A percentile compares a stretch with the other conserved stretches of the same genome.
Evolutionary conservation across 495 filamentous ascomycete species (phyloP).

Genomic region (Amphirosellinia nigrospora): DNA sequence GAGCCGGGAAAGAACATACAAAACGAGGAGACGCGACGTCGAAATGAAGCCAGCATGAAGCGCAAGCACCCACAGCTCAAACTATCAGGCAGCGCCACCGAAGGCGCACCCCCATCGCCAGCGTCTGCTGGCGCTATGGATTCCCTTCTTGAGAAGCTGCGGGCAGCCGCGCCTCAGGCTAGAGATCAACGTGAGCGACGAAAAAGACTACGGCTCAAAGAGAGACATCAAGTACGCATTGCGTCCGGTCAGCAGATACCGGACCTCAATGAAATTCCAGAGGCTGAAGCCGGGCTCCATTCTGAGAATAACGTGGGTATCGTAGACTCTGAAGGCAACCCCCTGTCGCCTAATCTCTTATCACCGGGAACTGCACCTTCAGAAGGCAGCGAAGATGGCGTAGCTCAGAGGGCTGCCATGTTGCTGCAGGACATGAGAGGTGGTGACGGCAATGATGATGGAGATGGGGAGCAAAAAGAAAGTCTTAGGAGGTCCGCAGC

Average conservation of each 20-base stretch:
- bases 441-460: slow-evolving; percentile 65
- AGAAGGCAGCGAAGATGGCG: slow-evolving; percentile 70
- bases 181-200: slow-evolving; percentile 86
- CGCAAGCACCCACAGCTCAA: slow-evolving; percentile 79
- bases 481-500: slow-evolving; percentile 59
- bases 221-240: slow-evolving; percentile 89
- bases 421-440: slow-evolving; percentile 79
- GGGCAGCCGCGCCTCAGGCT: slow-evolving; percentile 88
- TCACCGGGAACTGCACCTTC: slow-evolving; percentile 48
- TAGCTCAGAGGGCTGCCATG: slow-evolving; percentile 82
- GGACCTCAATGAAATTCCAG: slow-evolving; percentile 63
- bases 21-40: slow-evolving; percentile 80
- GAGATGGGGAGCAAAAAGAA: slow-evolving; percentile 62
- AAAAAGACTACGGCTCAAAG: slow-evolving; percentile 84
- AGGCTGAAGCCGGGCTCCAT: slow-evolving; percentile 46
- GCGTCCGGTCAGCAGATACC: slow-evolving; percentile 86
- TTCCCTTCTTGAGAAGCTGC: slow-evolving; percentile 91
- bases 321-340: slow-evolving; percentile 44
- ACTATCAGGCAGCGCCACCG: slow-evolving; percentile 56
- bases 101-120: slow-evolving; percentile 65
- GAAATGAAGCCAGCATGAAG: slow-evolving; percentile 88
- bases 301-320: slow-evolving; percentile 28
- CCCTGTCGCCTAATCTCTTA: slow-evolving; percentile 42
- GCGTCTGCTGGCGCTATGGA: slow-evolving; percentile 92
- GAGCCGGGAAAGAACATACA: slow-evolving; percentile 89